Base-by-base conservation (phyloP, 2,329 filamentous ascomycete species). In the Fusarium falciforme region DNA sequence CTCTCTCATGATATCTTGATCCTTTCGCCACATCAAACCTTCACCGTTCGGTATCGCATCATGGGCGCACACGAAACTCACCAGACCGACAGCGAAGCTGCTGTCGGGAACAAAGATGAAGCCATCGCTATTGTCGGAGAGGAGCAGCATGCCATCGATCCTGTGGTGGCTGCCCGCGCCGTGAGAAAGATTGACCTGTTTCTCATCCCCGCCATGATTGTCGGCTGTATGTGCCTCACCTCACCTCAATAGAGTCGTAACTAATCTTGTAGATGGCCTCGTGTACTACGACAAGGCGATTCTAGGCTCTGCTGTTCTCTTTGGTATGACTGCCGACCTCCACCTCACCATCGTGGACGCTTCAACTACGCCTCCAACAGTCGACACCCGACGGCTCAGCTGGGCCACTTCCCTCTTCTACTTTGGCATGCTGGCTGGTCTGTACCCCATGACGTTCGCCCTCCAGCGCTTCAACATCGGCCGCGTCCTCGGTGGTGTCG, bases 351-450 rank as follows among this genome's bases (percentile, higher is more conserved):
- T 93, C 5, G 82, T 88, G 14, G 81, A 86, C 74, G 44, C 72
- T 3, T 76, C 79, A 2, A 83, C 82, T 0, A 79, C 75, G 1
- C 91, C 91, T 0, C 86, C 88, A 1, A 88, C 87, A 0, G 88
- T 88, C 17, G 89, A 93, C 78, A 94, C 93, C 0, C 87, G 88
- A 0, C 88, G 93, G 12, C 87, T 95, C 31, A 91, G 89, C 74
- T 95, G 93, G 93, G 93, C 93, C 3, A 94, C 92, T 0, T 94
- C 92, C 0, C 86, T 94, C 77, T 94, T 95, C 84, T 95, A 94
- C 84, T 94, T 95, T 74, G 93, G 93, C 40, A 93, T 93, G 92
- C 86, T 95, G 3, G 90, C 89, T 0, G 93, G 93, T 0, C 84
- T 93, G 4, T 94, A 94, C 71, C 93, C 93, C 2, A 90, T 94